Conservation (phyloP, 768 basidiomycete genomes). For the Amanita polypyramis region DNA sequence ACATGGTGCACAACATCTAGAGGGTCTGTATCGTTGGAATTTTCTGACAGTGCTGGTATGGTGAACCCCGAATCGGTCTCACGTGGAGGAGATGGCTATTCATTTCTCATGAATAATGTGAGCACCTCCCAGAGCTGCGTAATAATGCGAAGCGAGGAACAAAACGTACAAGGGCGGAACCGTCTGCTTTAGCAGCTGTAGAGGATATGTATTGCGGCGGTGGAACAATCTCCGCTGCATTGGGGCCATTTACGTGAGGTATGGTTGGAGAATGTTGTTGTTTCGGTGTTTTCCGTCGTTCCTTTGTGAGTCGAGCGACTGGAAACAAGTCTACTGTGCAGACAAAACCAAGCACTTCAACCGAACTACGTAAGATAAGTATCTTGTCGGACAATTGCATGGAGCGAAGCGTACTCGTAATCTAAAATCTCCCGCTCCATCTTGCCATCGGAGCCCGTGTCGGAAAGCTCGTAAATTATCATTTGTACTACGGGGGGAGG, state of each 20-base stretch:
- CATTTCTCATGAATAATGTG: conserved; percentile 5
- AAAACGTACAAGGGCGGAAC: conserved; percentile 1
- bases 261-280: conserved; percentile 10
- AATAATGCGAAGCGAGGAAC: background rate
- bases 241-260: conserved; percentile 3
- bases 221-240: background rate
- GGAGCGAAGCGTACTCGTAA: conserved; percentile 33
- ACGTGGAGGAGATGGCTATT: background rate
- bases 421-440: conserved; percentile 30
- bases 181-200: background rate
- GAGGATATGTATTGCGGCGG: conserved; percentile 6
- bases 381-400: conserved; percentile 5
- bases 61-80: background rate
- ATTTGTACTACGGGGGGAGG: conserved; percentile 55
- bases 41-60: background rate
- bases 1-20: conserved; percentile 34
- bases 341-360: conserved; percentile 55
- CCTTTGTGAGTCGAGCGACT: conserved; percentile 23
- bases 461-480: conserved; percentile 33
- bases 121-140: background rate
- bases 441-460: conserved; percentile 30
- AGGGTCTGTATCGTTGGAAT: conserved; percentile 3
- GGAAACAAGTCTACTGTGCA: conserved; percentile 76
- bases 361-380: conserved; percentile 29
- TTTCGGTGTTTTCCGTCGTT: conserved; percentile 2